Conservation (phyloP, 2,329 filamentous ascomycete species). For the Ascochyta rabiei region DNA sequence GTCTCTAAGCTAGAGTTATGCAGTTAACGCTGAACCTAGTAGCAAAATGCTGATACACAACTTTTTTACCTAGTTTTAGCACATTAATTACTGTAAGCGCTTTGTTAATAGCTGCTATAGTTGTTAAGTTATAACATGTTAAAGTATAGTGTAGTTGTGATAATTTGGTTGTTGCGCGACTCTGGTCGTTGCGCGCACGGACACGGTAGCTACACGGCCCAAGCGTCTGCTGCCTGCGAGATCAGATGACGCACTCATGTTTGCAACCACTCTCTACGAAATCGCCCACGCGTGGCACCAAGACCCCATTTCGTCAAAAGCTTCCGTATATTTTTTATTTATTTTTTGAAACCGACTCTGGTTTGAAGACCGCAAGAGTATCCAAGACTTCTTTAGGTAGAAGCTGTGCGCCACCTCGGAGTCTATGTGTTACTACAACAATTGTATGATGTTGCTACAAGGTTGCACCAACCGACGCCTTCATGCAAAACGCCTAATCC, state of each 20-base stretch:
- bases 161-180: too few species aligned
- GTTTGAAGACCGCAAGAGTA: background rate
- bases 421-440: constrained; percentile 8
- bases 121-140: too few species aligned
- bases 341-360: too few species aligned
- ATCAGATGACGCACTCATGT: constrained; percentile 30
- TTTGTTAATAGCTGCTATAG: too few species aligned
- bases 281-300: background rate
- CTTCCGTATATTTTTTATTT: too few species aligned
- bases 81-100: too few species aligned
- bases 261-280: background rate
- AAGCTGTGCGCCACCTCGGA: background rate
- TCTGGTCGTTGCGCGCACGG: too few species aligned
- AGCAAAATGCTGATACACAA: too few species aligned
- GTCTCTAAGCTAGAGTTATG: too few species aligned
- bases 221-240: constrained; percentile 15
- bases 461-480: constrained; percentile 16
- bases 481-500: constrained; percentile 20
- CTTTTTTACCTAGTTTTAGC: too few species aligned
- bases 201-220: constrained; percentile 18
- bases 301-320: background rate
- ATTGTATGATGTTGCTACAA: constrained; percentile 13
- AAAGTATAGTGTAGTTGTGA: too few species aligned
- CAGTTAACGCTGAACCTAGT: too few species aligned
- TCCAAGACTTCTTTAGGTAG: background rate